Evolutionary conservation across 768 basidiomycete genomes (phyloP).

Genomic region (Lactarius quietus): DNA sequence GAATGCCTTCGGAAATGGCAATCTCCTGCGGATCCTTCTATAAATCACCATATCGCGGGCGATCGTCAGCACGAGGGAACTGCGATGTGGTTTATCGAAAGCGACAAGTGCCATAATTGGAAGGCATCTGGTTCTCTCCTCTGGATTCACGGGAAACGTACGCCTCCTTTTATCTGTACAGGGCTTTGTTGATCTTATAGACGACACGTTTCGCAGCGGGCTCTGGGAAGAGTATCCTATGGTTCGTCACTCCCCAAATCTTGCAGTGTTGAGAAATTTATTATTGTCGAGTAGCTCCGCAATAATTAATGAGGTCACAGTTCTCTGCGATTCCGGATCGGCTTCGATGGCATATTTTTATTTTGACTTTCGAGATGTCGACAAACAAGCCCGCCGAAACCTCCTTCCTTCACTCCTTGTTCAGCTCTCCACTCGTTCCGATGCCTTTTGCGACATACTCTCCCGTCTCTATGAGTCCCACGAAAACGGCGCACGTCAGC

Average conservation of each 20-base stretch:
- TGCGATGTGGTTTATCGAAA: background rate
- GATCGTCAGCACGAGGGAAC: background rate
- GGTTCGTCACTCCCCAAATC: background rate
- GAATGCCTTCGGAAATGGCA: background rate
- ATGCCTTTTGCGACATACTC: background rate
- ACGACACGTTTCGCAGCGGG: background rate
- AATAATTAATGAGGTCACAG: background rate
- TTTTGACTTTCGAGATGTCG: background rate
- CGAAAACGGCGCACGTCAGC: background rate
- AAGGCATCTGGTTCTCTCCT: background rate
- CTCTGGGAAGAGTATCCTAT: background rate
- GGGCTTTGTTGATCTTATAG: background rate
- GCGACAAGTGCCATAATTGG: background rate
- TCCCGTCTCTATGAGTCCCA: background rate
- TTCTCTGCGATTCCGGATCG: background rate
- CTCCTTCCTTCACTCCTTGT: background rate
- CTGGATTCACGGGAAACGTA: background rate
- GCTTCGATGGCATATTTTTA: background rate
- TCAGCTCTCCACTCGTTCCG: background rate
- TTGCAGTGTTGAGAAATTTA: background rate
- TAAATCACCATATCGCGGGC: background rate
- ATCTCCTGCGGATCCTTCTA: background rate
- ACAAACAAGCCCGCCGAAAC: background rate
- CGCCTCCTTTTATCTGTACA: background rate
- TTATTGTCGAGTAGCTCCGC: background rate